Conservation (phyloP, 2,329 filamentous ascomycete genomes). For the Aureobasidium sp. region DNA sequence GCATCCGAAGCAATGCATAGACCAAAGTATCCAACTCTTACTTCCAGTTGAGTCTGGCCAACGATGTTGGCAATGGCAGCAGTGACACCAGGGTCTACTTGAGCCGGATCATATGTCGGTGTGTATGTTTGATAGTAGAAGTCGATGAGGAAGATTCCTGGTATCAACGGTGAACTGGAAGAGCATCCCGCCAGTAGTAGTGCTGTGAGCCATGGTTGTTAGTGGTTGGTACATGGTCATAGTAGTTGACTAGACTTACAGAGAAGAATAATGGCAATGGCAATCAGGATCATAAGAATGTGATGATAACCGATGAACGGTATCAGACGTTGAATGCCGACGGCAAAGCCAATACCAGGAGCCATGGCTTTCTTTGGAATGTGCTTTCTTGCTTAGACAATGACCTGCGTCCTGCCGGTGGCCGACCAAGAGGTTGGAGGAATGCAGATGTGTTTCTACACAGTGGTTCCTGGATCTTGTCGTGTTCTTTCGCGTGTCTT, state of each 20-base stretch:
- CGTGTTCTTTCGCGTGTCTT: background rate
- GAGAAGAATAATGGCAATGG: constrained; percentile 83
- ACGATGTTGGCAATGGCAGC: constrained; percentile 32
- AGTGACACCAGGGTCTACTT: no score
- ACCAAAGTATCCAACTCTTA: no score
- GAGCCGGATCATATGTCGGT: constrained; percentile 66
- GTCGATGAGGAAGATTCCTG: constrained; percentile 94
- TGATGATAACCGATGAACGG: no score
- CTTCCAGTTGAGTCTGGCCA: no score
- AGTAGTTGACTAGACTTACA: constrained; percentile 54
- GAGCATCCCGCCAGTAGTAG: constrained; percentile 60
- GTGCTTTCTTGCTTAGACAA: background rate
- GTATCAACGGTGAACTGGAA: constrained; percentile 25
- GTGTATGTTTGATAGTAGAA: constrained; percentile 89
- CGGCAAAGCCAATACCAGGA: constrained; percentile 38
- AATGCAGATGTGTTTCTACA: background rate
- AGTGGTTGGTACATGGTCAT: constrained; percentile 6
- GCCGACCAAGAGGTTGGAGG: background rate
- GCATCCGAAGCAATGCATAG: constrained; percentile 67
- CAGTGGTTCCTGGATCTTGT: background rate
- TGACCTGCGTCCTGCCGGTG: background rate
- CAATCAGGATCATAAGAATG: constrained; percentile 51
- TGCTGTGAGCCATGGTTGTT: constrained; percentile 43
- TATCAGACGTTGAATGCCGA: constrained; percentile 38
- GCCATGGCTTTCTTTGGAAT: constrained; percentile 29